A percentile compares a stretch with the other conserved stretches of the same genome.
Conservation (phyloP, 345 rosid species). For the Aquilaria malaccensis region DNA sequence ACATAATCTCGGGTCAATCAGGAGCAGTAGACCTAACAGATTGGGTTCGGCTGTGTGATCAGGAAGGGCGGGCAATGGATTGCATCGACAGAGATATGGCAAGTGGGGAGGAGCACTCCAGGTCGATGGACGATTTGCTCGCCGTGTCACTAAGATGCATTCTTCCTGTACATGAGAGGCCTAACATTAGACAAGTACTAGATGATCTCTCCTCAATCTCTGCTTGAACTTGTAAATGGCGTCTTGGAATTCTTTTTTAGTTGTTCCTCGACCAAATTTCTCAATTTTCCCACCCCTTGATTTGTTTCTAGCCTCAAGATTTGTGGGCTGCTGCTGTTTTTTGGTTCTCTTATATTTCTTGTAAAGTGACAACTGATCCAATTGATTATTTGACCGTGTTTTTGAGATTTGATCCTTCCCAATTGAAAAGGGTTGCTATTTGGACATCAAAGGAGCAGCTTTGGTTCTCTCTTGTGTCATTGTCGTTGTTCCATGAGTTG, state of each 20-base stretch:
- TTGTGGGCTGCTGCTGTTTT: constrained; percentile 27
- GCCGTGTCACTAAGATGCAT: constrained; percentile 74
- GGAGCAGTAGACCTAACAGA: constrained; percentile 90
- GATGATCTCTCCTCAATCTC: constrained; percentile 66
- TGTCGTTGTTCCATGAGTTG: not conserved
- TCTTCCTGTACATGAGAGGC: constrained; percentile 80
- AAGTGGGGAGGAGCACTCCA: constrained; percentile 68
- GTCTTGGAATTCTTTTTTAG: constrained; percentile 45
- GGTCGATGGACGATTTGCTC: constrained; percentile 88
- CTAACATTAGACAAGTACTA: constrained; percentile 83
- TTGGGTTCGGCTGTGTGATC: constrained; percentile 79
- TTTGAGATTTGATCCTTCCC: constrained; percentile 20
- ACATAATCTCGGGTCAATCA: constrained; percentile 90
- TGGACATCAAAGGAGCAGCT: not conserved
- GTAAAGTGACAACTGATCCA: constrained; percentile 38
- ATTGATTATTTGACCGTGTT: constrained; percentile 38
- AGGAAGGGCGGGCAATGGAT: constrained; percentile 87
- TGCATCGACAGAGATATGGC: constrained; percentile 88
- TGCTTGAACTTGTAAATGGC: constrained; percentile 57
- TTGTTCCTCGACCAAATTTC: constrained; percentile 34
- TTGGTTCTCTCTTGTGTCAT: not conserved
- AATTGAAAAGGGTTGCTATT: constrained; percentile 8
- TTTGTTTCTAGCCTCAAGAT: constrained; percentile 43
- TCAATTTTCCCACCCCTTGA: constrained; percentile 10
- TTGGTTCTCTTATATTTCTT: constrained; percentile 24